phyloP scores from a whole-genome alignment of 139 green algal genomes.

The Tetratostichococcus sp. region DNA sequence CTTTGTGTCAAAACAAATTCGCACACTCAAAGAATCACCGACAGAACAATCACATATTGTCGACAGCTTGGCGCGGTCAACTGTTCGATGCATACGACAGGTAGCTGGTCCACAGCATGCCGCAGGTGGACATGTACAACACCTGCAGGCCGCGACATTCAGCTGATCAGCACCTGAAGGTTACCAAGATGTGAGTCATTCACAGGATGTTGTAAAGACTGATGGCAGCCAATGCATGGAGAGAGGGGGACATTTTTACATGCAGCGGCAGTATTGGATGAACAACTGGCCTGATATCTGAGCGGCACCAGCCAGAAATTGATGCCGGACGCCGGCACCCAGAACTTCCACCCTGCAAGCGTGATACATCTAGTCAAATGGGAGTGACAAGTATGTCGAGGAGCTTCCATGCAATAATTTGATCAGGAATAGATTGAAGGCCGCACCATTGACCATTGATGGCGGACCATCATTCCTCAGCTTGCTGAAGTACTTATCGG shows the following conservation, averaged over 20 bases:
- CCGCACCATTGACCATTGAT: slow-evolving; percentile 62
- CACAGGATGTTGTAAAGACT: too few relatives aligned
- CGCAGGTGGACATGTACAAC: slow-evolving; percentile 82
- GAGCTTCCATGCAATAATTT: background rate
- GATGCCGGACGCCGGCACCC: slow-evolving; percentile 72
- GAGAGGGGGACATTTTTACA: too few relatives aligned
- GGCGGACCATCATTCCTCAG: slow-evolving; percentile 58
- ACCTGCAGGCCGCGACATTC: slow-evolving; percentile 29
- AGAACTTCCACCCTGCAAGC: slow-evolving; percentile 82
- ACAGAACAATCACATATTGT: too few relatives aligned
- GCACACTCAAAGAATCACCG: too few relatives aligned
- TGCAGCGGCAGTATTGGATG: too few relatives aligned
- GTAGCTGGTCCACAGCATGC: slow-evolving; percentile 79
- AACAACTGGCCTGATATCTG: slow-evolving; percentile 41
- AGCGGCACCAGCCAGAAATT: slow-evolving; percentile 80
- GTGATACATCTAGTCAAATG: background rate
- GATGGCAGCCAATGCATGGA: too few relatives aligned
- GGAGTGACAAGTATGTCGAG: background rate
- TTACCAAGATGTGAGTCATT: too few relatives aligned
- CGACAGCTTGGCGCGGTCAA: too few relatives aligned
- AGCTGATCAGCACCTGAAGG: background rate
- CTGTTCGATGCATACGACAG: slow-evolving; percentile 62
- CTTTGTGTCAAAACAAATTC: too few relatives aligned
- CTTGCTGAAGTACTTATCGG: slow-evolving; percentile 47
- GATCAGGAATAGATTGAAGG: background rate